These are phyloP conservation scores for Cladorrhinum samala DNA, from an alignment of 495 filamentous ascomycete species.

Conservation along the genomic window DNA sequence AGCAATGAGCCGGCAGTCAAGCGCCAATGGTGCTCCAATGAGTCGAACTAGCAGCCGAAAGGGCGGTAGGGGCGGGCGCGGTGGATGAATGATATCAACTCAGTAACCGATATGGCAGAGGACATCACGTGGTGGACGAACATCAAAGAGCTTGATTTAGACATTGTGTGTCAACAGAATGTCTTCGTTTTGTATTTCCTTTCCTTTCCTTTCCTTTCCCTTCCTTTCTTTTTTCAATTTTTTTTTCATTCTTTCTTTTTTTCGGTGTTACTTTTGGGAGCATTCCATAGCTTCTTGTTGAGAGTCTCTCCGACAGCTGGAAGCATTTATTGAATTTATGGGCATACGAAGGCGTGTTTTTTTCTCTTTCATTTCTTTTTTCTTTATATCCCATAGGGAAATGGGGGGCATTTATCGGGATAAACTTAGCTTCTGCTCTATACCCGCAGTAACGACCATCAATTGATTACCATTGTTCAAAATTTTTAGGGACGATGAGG, in stretches of 20 bases:
- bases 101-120: not conserved
- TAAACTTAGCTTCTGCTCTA: not conserved
- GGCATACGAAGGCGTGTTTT: not conserved
- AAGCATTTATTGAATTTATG: not conserved
- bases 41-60: slow-evolving; percentile 39
- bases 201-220: not conserved
- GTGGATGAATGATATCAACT: slow-evolving; percentile 8
- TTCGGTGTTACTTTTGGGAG: too few relatives aligned
- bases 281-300: too few relatives aligned
- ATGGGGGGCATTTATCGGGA: not conserved
- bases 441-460: not conserved
- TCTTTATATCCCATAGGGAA: not conserved
- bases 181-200: not conserved
- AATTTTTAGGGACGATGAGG: too few relatives aligned
- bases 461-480: not conserved
- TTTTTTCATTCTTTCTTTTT: too few relatives aligned
- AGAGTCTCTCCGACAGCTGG: too few relatives aligned
- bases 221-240: not conserved
- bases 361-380: slow-evolving; percentile 1
- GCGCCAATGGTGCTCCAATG: slow-evolving; percentile 45
- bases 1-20: slow-evolving; percentile 47
- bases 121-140: not conserved
- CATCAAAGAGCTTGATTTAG: not conserved
- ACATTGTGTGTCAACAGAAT: not conserved
- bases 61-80: slow-evolving; percentile 25